Base-by-base conservation (phyloP, 2,329 filamentous ascomycete genomes). In the Phyllosticta citrichinensis region DNA sequence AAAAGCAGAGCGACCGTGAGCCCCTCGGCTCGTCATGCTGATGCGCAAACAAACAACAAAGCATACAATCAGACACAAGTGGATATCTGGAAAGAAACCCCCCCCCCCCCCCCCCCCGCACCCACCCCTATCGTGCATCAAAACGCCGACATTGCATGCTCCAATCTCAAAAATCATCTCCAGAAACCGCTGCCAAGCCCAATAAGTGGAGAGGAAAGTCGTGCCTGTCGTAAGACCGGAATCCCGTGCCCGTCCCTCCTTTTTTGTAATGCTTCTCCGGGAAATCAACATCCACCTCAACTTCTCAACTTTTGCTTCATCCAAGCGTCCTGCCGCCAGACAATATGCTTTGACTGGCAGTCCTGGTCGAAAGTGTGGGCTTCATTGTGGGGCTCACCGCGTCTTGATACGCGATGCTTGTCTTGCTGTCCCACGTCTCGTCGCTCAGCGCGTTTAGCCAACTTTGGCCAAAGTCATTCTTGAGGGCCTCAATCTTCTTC, bases 381-480 rank as follows among this genome's bases (percentile, higher is more conserved):
- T 67, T 66, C 24, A 73, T 68, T 52, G 66, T 65, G 50, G 72
- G 71, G 56, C 62, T 68, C 50, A 58, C 55, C 20, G 50, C 55
- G 25, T 61, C 60, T 33, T 53, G 55, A 11, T 54, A 61, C n/a
- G 53, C 47, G 25, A 58, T 47, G 19, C 47, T 60, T 24, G 63
- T 50, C 22, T 68, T 67, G 12, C 66, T 63, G 57, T 80, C 77
- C 78, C 81, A 82, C 35, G 74, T 80, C 71, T 94, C 89, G 68
- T 96, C 92, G 63, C 88, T 88, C 57, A 97, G 79, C 14, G 89
- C 90, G 64, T 86, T 92, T 50, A 99, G 81, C 82, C 96, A 99
- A 47, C 86, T 88, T 67, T 86, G 90, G 33, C 92, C 92, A 65
- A 96, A 87, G 68, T 93, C 90, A 68, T 87, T 87, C 63, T 91